Evolutionary conservation across 2,329 filamentous ascomycete species (phyloP), one percentile per base, ranked within the genome.

Genomic region (Colletotrichum chlorophyti): DNA sequence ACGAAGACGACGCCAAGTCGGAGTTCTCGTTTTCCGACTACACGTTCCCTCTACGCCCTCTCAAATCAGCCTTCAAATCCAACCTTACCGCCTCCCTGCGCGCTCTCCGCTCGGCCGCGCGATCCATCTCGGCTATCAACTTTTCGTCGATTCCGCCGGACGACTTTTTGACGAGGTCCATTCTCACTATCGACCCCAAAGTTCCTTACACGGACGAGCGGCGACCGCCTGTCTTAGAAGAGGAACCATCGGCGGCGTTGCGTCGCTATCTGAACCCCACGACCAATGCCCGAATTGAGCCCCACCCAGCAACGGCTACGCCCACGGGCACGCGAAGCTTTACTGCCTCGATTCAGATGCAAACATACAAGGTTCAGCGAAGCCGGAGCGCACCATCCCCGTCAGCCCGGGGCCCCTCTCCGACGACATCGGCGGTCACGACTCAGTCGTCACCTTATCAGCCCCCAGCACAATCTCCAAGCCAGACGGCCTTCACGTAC

Each of bases 311-410:
- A 60, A 70, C 68, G 19, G 43, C 43, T 23, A 69, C 64, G 45
- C 35, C 51, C 6, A 45, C 59, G 64, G 45, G 55, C 14, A 63
- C 57, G 43, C 72, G 76, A 59, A 74, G 75, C 49, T 89, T 83
- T 66, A 87, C 85, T 12, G 85, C 87, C 23, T 89, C 87, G 2
- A 89, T 90, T 58, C 86, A 89, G 69, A 88, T 90, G 86, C 85
- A 88, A 66, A 90, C 87, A 1, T 90, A 90, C 76, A 86, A 85
- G 67, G 79, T 85, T 29, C 80, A 81, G 65, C 78, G 79, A 31
- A 80, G 78, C 24, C 77, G 75, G 60, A 75, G 74, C 48, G 65
- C 71, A 34, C 65, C 73, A 19, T 60, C 69, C n/a, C 65, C 48
- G 58, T 69, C 31, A 63, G 69, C 53, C 48, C 72, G 72, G 45